Evolutionary conservation across 2,329 filamentous ascomycete species (phyloP).

Genomic region (Neofusicoccum parvum): DNA sequence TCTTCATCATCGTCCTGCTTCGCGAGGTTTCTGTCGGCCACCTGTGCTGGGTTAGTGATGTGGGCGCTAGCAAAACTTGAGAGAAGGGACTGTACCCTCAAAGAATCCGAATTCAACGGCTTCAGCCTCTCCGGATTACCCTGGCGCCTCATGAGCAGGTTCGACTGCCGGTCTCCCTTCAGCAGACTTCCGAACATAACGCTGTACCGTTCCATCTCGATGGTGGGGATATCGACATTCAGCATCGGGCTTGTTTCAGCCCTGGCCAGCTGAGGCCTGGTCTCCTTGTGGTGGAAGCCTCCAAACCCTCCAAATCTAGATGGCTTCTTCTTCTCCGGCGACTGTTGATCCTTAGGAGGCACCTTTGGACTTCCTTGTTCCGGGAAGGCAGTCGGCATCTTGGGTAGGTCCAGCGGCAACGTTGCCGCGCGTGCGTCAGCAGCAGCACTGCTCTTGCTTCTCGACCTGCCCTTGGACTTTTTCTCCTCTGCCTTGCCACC

Average conservation of each 20-base stretch:
- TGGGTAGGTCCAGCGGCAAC: conserved; percentile 25
- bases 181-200: conserved; percentile 87
- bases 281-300: conserved; percentile 22
- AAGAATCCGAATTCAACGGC: conserved; percentile 34
- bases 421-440: conserved; percentile 29
- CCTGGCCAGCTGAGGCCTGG: not conserved
- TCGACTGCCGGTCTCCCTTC: conserved; percentile 41
- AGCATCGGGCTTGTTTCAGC: conserved; percentile 47
- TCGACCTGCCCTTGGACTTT: conserved; percentile 12
- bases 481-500: conserved; percentile 8
- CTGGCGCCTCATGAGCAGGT: conserved; percentile 39
- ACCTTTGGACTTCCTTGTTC: conserved; percentile 29
- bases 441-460: conserved; percentile 21
- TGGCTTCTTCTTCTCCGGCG: conserved; percentile 12
- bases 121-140: conserved; percentile 37
- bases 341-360: conserved; percentile 23
- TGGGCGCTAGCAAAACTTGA: not conserved
- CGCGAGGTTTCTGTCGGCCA: conserved; percentile 1
- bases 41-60: conserved; percentile 8
- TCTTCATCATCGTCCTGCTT: conserved; percentile 27
- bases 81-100: conserved; percentile 32
- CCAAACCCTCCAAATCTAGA: conserved; percentile 22
- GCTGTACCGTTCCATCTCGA: conserved; percentile 85
- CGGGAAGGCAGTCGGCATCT: conserved; percentile 24
- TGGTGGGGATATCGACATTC: conserved; percentile 76